Evolutionary conservation across 2,329 filamentous ascomycete species (phyloP), one percentile per base, ranked within the genome.

Genomic region (Xylaria sp.): DNA sequence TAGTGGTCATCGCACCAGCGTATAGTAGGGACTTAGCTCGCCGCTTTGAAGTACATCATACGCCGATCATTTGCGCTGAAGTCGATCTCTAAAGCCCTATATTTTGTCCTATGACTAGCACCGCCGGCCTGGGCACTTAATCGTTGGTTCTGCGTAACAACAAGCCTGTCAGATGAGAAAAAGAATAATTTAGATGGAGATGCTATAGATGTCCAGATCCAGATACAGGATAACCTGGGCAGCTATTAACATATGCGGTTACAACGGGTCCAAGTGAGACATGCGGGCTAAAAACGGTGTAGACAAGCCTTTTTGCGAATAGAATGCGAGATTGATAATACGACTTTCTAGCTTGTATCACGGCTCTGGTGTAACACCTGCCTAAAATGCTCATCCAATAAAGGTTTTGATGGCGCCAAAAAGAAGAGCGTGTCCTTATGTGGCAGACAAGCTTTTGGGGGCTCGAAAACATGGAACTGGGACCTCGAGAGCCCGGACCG

Each of bases 41-140:
- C 38, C 46, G 27, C 44, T 37, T 48, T n/a, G 23, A 47, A 54
- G 54, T 37, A 58, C 54, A 62, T 64, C 62, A 59, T 58, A 54
- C 52, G 46, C 46, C 44, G 55, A 64, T 64, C 59, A 48, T 21
- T 47, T 49, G 43, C 27, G 48, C 41, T 33, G 38, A 19, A 19
- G 43, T 19, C 44, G 43, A 54, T 60, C 57, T 33, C 29, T 43
- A 35, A 51, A 54, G 43, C 54, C 54, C 54, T 59, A 25, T 41
- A n/a, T n/a, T n/a, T n/a, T n/a, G n/a, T n/a, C n/a, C n/a, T 13
- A 7, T 49, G 23, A 48, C 47, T 43, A 35, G 54, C 25, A 47
- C 23, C 21, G 35, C 17, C 40, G 17, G 23, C 59, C 15, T 57
- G 47, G 54, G 52, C 46, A 33, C 52, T 52, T 19, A 38, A 23